Evolutionary conservation across 345 rosid genomes (phyloP).

Genomic region (Mallotus nudiflorus): DNA sequence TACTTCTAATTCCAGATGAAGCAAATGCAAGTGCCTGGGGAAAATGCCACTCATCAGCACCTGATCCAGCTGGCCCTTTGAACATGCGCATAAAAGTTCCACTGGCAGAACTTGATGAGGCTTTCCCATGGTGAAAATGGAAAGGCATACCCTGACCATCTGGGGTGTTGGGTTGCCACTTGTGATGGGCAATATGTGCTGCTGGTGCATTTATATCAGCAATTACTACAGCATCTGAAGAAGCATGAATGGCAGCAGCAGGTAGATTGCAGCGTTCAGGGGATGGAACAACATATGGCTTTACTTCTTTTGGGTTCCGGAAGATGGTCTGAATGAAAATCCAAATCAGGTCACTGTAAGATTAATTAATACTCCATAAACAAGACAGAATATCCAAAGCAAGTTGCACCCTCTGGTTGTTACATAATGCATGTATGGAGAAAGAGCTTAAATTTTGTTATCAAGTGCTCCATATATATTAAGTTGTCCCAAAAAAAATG

Average conservation of each 20-base stretch:
- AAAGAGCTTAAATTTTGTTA: not conserved
- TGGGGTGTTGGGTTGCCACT: constrained; percentile 97
- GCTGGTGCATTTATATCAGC: constrained; percentile 90
- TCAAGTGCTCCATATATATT: not conserved
- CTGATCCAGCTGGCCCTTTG: constrained; percentile 66
- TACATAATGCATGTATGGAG: not conserved
- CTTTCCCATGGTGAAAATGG: constrained; percentile 87
- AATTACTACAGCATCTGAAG: constrained; percentile 71
- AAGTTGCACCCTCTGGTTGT: constrained; percentile 6
- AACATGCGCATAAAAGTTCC: constrained; percentile 90
- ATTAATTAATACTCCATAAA: not conserved
- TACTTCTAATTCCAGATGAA: constrained; percentile 76
- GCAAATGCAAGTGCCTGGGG: constrained; percentile 95
- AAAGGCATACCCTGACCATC: constrained; percentile 95
- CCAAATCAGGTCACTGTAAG: constrained; percentile 11
- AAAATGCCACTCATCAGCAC: constrained; percentile 69
- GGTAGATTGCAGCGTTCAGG: constrained; percentile 97
- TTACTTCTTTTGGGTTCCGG: constrained; percentile 82
- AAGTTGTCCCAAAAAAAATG: too few species aligned
- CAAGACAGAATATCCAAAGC: constrained; percentile 5
- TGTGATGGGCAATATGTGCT: constrained; percentile 85
- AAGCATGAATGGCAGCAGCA: constrained; percentile 87
- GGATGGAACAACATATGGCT: constrained; percentile 66
- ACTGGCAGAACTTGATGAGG: constrained; percentile 57
- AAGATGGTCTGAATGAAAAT: constrained; percentile 78